Evolutionary conservation across 2,329 filamentous ascomycete species (phyloP).

Genomic region (Xylariaceae sp.): DNA sequence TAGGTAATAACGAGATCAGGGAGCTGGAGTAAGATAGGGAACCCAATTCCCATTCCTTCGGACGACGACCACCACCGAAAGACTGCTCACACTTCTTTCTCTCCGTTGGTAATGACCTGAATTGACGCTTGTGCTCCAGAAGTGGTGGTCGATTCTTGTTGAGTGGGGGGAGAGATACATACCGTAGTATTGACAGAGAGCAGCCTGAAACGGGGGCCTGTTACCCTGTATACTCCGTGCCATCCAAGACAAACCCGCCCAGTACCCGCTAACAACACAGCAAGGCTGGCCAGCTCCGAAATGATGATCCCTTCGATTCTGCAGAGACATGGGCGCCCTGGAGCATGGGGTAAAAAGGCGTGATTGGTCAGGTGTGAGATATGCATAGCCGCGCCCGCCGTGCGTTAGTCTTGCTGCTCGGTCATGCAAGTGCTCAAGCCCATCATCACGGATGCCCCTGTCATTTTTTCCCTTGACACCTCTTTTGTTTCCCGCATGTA

Average conservation of each 20-base stretch:
- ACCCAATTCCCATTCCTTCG: constrained; percentile 28
- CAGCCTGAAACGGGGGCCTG: constrained; percentile 27
- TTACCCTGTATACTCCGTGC: no score
- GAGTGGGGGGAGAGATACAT: not conserved
- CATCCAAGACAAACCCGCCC: constrained; percentile 8
- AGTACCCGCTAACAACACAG: constrained; percentile 22
- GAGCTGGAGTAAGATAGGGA: constrained; percentile 26
- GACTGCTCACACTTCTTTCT: constrained; percentile 10
- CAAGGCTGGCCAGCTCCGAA: constrained; percentile 32
- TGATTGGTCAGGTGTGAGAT: constrained; percentile 43
- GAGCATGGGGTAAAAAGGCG: constrained; percentile 39
- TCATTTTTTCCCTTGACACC: constrained; percentile 29
- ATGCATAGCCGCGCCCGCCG: constrained; percentile 48
- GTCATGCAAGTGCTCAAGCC: constrained; percentile 46
- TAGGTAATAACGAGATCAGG: constrained; percentile 26
- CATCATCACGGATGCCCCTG: constrained; percentile 36
- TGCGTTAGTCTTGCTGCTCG: constrained; percentile 45
- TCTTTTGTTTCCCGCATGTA: constrained; percentile 25
- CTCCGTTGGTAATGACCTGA: constrained; percentile 2
- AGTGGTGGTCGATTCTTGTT: not conserved
- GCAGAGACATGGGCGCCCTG: constrained; percentile 32
- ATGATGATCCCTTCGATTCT: constrained; percentile 28
- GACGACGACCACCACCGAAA: constrained; percentile 16
- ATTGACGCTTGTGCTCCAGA: not conserved
- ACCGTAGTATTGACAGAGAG: constrained; percentile 22